Percentiles rank a stretch among this genome's conserved stretches.
phyloP scores from a whole-genome alignment of 306 rosid genomes.

The Cucumis melo region DNA sequence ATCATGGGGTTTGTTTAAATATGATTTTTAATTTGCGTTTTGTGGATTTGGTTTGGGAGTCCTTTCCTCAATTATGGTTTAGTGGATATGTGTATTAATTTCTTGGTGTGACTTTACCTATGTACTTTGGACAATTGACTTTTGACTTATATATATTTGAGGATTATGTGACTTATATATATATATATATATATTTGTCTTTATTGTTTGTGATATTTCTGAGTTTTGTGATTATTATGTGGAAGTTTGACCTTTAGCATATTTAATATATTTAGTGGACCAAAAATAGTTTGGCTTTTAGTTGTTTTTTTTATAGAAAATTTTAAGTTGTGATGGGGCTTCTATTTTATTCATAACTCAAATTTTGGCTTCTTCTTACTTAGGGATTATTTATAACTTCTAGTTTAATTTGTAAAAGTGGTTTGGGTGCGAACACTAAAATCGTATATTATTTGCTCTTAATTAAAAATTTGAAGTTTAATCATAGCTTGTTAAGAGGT shows the following conservation, averaged over 20 bases:
- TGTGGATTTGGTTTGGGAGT: background rate
- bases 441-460: background rate
- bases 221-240: background rate
- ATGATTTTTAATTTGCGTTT: too few relatives aligned
- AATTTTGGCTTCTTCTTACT: background rate
- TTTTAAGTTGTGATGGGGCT: background rate
- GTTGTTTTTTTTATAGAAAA: background rate
- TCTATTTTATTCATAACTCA: background rate
- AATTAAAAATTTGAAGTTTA: too few relatives aligned
- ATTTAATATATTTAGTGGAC: background rate
- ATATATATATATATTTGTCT: background rate
- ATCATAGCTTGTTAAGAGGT: too few relatives aligned
- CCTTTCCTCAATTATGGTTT: background rate
- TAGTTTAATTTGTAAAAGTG: background rate
- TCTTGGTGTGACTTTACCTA: background rate
- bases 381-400: background rate
- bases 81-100: background rate
- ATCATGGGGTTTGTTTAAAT: too few relatives aligned
- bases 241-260: background rate
- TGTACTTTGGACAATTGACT: background rate
- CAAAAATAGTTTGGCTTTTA: background rate
- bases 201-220: background rate
- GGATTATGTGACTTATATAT: background rate
- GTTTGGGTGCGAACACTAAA: background rate
- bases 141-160: background rate